These are phyloP conservation scores for Debaryomycetaceae sp. DNA, from an alignment of 1,139 yeast genomes.

Conservation along the genomic window DNA sequence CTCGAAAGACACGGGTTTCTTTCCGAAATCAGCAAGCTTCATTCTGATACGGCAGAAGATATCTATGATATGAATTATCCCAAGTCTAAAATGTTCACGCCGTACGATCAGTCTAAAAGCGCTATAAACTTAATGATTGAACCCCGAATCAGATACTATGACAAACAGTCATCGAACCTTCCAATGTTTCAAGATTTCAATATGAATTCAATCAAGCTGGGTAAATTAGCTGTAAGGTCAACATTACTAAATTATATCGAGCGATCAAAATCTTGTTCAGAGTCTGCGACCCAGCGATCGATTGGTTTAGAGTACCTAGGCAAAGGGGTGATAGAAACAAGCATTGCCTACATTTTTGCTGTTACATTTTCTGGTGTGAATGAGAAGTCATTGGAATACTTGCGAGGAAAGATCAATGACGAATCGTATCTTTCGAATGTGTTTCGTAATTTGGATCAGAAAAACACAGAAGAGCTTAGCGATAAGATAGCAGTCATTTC, in stretches of 20 bases:
- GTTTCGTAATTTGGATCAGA: conserved; percentile 48
- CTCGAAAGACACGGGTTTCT: background rate
- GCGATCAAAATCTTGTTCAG: conserved; percentile 62
- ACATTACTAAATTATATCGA: conserved; percentile 46
- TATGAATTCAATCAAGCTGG: background rate
- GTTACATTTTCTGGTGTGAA: conserved; percentile 35
- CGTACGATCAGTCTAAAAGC: conserved; percentile 34
- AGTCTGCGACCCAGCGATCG: conserved; percentile 39
- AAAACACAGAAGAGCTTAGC: conserved; percentile 30
- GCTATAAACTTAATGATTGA: conserved; percentile 38
- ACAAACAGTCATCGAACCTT: background rate
- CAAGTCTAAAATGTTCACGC: conserved; percentile 24
- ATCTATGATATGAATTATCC: conserved; percentile 33
- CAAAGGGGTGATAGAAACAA: conserved; percentile 47
- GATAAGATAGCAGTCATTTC: conserved; percentile 50
- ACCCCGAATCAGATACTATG: conserved; percentile 21
- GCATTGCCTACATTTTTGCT: conserved; percentile 61
- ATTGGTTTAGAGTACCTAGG: conserved; percentile 58
- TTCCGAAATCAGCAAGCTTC: conserved; percentile 34
- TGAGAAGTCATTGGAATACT: conserved; percentile 49
- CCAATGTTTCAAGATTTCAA: conserved; percentile 4
- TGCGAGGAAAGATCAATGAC: conserved; percentile 49
- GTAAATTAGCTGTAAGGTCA: conserved; percentile 15
- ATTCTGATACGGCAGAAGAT: conserved; percentile 35
- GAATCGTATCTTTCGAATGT: conserved; percentile 44